Evolutionary conservation across 805 yeast species (phyloP).

Genomic region (Maudiozyma bulderi): DNA sequence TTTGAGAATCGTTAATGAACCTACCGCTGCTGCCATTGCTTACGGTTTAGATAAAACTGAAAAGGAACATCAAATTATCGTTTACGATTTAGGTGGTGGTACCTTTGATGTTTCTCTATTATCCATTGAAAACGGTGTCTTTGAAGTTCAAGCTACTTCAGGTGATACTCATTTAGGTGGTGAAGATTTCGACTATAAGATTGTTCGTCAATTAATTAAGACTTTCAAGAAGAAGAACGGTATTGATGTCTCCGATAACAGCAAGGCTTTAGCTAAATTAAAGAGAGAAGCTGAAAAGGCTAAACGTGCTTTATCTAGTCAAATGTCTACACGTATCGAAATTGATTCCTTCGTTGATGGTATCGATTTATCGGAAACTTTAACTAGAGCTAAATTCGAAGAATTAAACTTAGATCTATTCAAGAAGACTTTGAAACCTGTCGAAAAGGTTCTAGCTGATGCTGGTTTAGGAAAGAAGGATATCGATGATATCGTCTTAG

Average conservation of each 20-base stretch:
- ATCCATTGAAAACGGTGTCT: constrained; percentile 84
- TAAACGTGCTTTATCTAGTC: constrained; percentile 89
- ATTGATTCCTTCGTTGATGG: constrained; percentile 93
- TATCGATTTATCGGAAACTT: constrained; percentile 87
- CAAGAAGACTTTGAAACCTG: constrained; percentile 92
- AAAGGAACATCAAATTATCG: constrained; percentile 81
- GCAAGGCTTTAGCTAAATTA: constrained; percentile 82
- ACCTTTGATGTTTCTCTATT: constrained; percentile 87
- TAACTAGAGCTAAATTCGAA: constrained; percentile 96
- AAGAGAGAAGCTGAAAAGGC: constrained; percentile 98
- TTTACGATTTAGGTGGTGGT: constrained; percentile 96
- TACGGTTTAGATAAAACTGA: constrained; percentile 81
- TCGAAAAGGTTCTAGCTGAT: constrained; percentile 90
- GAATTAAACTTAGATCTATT: constrained; percentile 88
- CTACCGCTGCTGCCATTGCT: constrained; percentile 97
- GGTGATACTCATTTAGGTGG: constrained; percentile 98
- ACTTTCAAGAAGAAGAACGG: constrained; percentile 86
- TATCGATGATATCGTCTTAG: constrained; percentile 89
- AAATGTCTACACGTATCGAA: constrained; percentile 92
- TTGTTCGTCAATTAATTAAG: constrained; percentile 78
- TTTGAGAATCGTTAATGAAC: constrained; percentile 84
- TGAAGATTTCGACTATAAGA: constrained; percentile 88
- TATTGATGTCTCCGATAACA: constrained; percentile 71
- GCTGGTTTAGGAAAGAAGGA: constrained; percentile 80
- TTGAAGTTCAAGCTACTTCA: constrained; percentile 86